Evolutionary conservation across 2,329 filamentous ascomycete genomes (phyloP).

Genomic region (Beauveria medogensis): DNA sequence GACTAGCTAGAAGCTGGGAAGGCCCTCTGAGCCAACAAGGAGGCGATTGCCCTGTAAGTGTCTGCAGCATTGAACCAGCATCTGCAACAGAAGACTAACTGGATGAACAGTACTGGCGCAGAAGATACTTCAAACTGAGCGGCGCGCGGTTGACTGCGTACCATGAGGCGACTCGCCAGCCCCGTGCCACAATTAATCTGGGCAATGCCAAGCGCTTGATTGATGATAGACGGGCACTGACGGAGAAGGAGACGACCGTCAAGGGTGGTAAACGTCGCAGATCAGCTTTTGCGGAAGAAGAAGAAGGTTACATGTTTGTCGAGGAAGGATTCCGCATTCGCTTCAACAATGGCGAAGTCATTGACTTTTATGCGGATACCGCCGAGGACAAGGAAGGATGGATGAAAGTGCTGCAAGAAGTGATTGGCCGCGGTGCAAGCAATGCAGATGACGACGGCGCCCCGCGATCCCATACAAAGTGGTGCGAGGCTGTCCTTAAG

Average conservation of each 20-base stretch:
- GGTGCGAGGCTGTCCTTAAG: slow-evolving; percentile 61
- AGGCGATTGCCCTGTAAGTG: slow-evolving; percentile 88
- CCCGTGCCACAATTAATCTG: slow-evolving; percentile 92
- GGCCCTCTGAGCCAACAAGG: slow-evolving; percentile 92
- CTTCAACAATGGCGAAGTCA: slow-evolving; percentile 96
- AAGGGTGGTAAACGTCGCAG: slow-evolving; percentile 75
- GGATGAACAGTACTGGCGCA: slow-evolving; percentile 78
- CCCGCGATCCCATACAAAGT: slow-evolving; percentile 46
- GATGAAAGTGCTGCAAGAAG: slow-evolving; percentile 81
- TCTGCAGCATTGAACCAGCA: neutral
- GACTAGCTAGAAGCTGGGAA: slow-evolving; percentile 71
- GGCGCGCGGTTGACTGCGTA: slow-evolving; percentile 90
- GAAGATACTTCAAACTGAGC: slow-evolving; percentile 90
- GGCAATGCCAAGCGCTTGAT: slow-evolving; percentile 88
- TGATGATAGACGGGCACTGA: slow-evolving; percentile 78
- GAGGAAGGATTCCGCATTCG: slow-evolving; percentile 98
- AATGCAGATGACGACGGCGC: slow-evolving; percentile 34
- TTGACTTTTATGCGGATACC: slow-evolving; percentile 95
- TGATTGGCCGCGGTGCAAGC: slow-evolving; percentile 48
- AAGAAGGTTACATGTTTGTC: slow-evolving; percentile 99
- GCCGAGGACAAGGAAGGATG: slow-evolving; percentile 82
- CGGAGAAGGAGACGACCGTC: slow-evolving; percentile 72
- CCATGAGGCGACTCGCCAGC: slow-evolving; percentile 91
- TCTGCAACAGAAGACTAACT: slow-evolving; percentile 28
- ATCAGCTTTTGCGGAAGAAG: slow-evolving; percentile 94